Evolutionary conservation across 164 flowering plant species (phyloP), one percentile per base, ranked within the genome.

Genomic region (Vitis riparia): DNA sequence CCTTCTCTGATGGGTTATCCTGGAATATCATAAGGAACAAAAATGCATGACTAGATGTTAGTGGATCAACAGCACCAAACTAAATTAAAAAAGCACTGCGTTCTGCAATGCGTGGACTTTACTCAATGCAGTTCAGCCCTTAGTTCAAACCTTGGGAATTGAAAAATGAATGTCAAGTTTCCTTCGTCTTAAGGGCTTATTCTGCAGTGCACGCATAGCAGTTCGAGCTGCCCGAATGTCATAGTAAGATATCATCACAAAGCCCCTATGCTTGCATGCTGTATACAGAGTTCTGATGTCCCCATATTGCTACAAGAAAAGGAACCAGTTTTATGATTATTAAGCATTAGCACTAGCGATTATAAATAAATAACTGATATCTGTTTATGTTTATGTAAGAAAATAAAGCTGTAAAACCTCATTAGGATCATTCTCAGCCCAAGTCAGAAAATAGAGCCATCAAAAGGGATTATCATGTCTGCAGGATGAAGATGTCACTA

Each of bases 1-100:
- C 98, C 81, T 94, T 94, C 55, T 94, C 98, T 3, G 98, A 94
- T 48, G 98, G 98, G 73, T 94, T 94, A 75, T 94, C 98, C 98
- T 94, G 84, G 59, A 59, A 69, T 29, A 11, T 23, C 61, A 64
- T 37, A 77, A 44, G 51, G 59, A 66, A 59, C 44, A 63, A 51
- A 56, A 47, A 51, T 60, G 51, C 62, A 53, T 53, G 19, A 61
- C 4, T 29, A 63, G 27, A 23, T 17, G 19, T 29, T n/a, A 53
- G 69, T 37, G 19, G 8, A 29, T 58, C 52, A 73, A 66, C 37
- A 63, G 55, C 27, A 1, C 11, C 29, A 71, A 63, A 51, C 8
- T 2, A 17, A 68, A 67, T 29, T 14, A 55, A 3, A 70, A 59
- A 63, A 48, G 27, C 15, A 51, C 32, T 14, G 19, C 0, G 5